A percentile compares a stretch with the other conserved stretches of the same genome.
Evolutionary conservation across 306 rosid species (phyloP).

Genomic region (Glycine tomentella): DNA sequence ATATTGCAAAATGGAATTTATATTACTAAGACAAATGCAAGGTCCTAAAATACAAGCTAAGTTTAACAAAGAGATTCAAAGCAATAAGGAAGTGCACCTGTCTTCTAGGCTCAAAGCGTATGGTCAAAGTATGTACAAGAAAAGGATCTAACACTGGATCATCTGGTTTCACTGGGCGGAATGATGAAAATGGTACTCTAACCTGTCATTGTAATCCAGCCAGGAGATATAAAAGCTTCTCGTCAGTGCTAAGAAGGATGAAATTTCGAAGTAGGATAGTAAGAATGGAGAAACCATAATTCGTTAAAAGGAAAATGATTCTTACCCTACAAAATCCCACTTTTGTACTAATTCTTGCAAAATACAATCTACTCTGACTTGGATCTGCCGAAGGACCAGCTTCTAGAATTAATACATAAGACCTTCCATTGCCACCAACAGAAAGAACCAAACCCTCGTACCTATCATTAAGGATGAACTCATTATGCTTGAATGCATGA

Average conservation of each 20-base stretch:
- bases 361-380: constrained; percentile 88
- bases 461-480: constrained; percentile 54
- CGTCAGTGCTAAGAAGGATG: constrained; percentile 20
- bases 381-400: constrained; percentile 84
- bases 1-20: constrained; percentile 25
- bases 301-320: constrained; percentile 27
- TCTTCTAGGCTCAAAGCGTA: constrained; percentile 98
- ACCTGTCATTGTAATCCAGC: constrained; percentile 67
- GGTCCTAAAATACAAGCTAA: constrained; percentile 36
- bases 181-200: constrained; percentile 91
- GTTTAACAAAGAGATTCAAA: constrained; percentile 19
- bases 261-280: constrained; percentile 34
- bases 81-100: constrained; percentile 65
- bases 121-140: constrained; percentile 91
- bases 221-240: constrained; percentile 42
- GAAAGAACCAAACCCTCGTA: constrained; percentile 96
- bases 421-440: constrained; percentile 95
- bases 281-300: constrained; percentile 21
- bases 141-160: constrained; percentile 92
- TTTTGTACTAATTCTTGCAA: constrained; percentile 86
- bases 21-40: constrained; percentile 11
- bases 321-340: constrained; percentile 96
- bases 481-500: constrained; percentile 14
- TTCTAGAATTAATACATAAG: constrained; percentile 88
- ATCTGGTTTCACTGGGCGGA: constrained; percentile 92